Percentiles rank a stretch among this genome's conserved stretches.
These are phyloP conservation scores for Xylaria arbuscula DNA, from an alignment of 2,329 filamentous ascomycete species.

Conservation along the genomic window DNA sequence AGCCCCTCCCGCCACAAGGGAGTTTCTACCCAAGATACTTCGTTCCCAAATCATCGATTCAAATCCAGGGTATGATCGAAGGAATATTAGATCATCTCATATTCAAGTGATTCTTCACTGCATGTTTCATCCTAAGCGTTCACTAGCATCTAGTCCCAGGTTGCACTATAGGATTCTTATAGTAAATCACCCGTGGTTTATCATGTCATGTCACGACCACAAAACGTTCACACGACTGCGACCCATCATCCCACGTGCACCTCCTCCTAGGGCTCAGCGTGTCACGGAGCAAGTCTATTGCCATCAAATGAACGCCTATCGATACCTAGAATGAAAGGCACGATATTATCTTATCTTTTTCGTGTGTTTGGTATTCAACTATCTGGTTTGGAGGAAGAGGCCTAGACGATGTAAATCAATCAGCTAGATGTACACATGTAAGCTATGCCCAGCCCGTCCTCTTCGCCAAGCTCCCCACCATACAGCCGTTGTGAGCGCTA, in stretches of 20 bases:
- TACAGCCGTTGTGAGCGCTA: too few relatives aligned
- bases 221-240: constrained; percentile 16
- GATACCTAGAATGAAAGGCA: background rate
- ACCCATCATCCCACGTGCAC: constrained; percentile 24
- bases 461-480: background rate
- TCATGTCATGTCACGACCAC: constrained; percentile 9
- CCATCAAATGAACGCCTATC: background rate
- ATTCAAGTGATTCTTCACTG: background rate
- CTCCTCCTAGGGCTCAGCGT: constrained; percentile 1
- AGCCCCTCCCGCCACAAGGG: background rate
- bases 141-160: background rate
- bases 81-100: background rate
- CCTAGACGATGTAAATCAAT: background rate
- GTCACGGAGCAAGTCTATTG: background rate
- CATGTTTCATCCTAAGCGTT: constrained; percentile 7
- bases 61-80: background rate
- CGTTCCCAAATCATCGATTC: background rate
- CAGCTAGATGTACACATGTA: background rate
- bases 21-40: background rate
- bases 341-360: too few relatives aligned
- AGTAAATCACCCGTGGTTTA: background rate
- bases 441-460: background rate
- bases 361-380: too few relatives aligned
- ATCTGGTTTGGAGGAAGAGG: too few relatives aligned
- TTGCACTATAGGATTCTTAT: background rate